These are phyloP conservation scores for Penicillium freii DNA, from an alignment of 2,329 filamentous ascomycete genomes.

Conservation along the genomic window DNA sequence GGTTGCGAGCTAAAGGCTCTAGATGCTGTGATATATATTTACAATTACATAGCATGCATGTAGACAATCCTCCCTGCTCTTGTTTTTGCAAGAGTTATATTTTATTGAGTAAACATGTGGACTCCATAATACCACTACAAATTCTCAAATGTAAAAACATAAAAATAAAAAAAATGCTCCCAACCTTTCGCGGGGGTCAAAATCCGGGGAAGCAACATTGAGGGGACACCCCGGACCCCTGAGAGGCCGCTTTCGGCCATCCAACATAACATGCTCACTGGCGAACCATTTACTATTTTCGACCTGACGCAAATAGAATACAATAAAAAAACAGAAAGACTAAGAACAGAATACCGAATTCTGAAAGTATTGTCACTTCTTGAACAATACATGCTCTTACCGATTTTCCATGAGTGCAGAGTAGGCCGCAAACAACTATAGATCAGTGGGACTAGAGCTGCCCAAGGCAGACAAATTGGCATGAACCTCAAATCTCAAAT, in stretches of 20 bases:
- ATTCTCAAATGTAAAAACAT: neutral
- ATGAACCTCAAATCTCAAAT: neutral
- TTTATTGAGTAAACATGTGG: neutral
- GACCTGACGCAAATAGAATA: slow-evolving; percentile 8
- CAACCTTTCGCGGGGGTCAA: neutral
- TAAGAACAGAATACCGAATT: neutral
- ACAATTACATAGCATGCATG: no score
- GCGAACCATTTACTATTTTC: neutral
- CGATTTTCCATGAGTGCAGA: slow-evolving; percentile 3
- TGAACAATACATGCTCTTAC: neutral
- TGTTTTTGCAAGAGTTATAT: no score
- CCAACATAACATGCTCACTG: neutral
- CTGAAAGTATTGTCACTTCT: neutral
- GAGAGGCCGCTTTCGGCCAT: slow-evolving; percentile 1
- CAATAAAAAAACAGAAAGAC: neutral
- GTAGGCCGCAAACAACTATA: slow-evolving; percentile 1
- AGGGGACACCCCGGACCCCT: neutral
- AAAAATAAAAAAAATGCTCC: neutral
- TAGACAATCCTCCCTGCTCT: no score
- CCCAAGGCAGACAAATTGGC: neutral
- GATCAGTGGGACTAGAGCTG: neutral
- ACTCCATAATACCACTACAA: neutral
- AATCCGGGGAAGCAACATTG: slow-evolving; percentile 9
- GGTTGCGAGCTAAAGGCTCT: neutral
- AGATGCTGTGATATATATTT: neutral